Base-by-base conservation (phyloP, 371 early-diverging fungal genomes). In the Blakeslea trispora region DNA sequence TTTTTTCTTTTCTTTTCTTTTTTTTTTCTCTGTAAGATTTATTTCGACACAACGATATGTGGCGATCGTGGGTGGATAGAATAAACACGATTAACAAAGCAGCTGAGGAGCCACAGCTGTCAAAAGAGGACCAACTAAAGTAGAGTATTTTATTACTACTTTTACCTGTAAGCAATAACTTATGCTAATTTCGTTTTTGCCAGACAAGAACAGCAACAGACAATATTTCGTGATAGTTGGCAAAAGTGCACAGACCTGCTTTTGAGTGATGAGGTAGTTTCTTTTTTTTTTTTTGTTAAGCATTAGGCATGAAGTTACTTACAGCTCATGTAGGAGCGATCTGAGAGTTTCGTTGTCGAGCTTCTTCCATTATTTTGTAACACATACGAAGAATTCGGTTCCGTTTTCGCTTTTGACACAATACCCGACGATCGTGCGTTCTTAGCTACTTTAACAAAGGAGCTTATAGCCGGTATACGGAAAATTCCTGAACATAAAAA, bases 1-100 rank as follows among this genome's bases (percentile, higher is more conserved):
- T 31, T 10, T 40, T 31, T 19, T 28, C 19, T 18, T 28, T 5
- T 40, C 19, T 47, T 35, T 28, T 28, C 18, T 18, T 41, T 47
- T 55, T 45, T 50, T 44, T 44, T 41, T 45, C 19, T 41, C 39
- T 31, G 22, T 15, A 13, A 15, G 31, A 35, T 28, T 28, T 28
- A 28, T 28, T 28, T 28, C 3, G 7, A 28, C 28, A 19, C n/a
- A 34, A 17, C 19, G 50, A 34, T 24, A 71, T 74, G 74, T 77
- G 78, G 78, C 57, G 72, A 64, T 74, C 78, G 17, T 77, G 78
- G 78, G 78, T 77, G 28, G 78, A 74, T 59, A 69, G 68, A 34
- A 72, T 77, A 46, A 77, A 77, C 45, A 70, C 75, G 9, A 52
- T 69, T 32, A 61, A 55, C 31, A 63, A 59, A 24, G 41, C 21